These are phyloP conservation scores for Cryptosporidium sp. DNA, from an alignment of 169 alveolate species.

Conservation along the genomic window DNA sequence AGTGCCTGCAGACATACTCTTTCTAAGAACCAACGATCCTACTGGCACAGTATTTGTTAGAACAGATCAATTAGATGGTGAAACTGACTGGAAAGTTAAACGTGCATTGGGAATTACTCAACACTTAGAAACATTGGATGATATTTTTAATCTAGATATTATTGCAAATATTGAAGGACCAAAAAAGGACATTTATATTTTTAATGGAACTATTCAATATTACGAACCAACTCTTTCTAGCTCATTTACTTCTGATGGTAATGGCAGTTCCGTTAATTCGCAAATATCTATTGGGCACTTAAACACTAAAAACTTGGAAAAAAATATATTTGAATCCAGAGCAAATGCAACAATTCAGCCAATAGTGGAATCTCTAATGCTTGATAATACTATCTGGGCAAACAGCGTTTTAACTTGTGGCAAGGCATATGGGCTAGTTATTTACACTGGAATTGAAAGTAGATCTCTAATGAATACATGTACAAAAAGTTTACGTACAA, in stretches of 20 bases:
- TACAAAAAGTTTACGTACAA: slow-evolving; percentile 61
- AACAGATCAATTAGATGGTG: slow-evolving; percentile 99
- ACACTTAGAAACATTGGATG: slow-evolving; percentile 80
- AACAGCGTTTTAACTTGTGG: slow-evolving; percentile 96
- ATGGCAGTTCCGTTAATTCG: neutral
- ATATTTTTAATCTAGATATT: slow-evolving; percentile 80
- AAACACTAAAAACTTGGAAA: slow-evolving; percentile 10
- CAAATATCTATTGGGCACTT: neutral
- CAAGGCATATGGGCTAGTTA: slow-evolving; percentile 89
- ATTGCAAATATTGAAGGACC: slow-evolving; percentile 87
- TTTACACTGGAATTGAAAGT: slow-evolving; percentile 95
- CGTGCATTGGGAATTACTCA: slow-evolving; percentile 91
- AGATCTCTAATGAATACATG: slow-evolving; percentile 87
- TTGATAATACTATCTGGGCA: slow-evolving; percentile 96
- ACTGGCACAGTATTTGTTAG: slow-evolving; percentile 89
- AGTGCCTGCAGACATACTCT: slow-evolving; percentile 96
- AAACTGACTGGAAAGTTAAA: slow-evolving; percentile 99
- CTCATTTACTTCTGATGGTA: neutral
- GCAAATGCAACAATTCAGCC: neutral
- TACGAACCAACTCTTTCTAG: slow-evolving; percentile 47
- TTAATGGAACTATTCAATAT: slow-evolving; percentile 87
- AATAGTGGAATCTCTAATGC: slow-evolving; percentile 29
- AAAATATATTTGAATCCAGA: slow-evolving; percentile 7
- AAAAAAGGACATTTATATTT: slow-evolving; percentile 88
- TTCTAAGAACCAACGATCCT: slow-evolving; percentile 88